Conservation (phyloP, 2,329 filamentous ascomycete species). For the Teratosphaeria nubilosa region DNA sequence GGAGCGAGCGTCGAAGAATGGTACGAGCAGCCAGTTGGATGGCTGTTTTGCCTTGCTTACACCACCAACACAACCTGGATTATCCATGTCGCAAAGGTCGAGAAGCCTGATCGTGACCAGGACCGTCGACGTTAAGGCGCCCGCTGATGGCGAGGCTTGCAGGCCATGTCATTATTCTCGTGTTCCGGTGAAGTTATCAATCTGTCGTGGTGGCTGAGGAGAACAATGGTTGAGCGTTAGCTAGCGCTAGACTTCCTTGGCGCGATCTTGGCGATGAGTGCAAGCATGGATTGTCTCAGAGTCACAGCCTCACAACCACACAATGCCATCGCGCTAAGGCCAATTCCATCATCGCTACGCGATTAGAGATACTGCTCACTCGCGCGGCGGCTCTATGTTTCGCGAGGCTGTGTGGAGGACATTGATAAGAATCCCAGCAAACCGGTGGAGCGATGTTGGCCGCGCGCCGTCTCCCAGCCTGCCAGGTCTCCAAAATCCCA, state of each 20-base stretch:
- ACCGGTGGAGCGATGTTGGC: neutral
- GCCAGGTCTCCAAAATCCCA: too few species aligned
- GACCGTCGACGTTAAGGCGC: neutral
- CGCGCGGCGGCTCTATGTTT: neutral
- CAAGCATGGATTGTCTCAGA: neutral
- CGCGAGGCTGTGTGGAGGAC: neutral
- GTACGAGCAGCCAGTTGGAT: neutral
- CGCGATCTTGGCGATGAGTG: neutral
- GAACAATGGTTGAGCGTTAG: neutral
- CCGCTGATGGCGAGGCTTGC: neutral
- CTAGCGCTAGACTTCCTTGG: neutral
- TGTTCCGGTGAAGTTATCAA: neutral
- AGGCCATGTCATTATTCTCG: neutral
- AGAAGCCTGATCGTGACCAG: neutral
- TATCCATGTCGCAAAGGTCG: neutral
- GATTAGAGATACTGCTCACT: neutral
- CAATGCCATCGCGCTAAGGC: neutral
- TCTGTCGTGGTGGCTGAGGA: neutral
- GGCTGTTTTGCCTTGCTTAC: neutral
- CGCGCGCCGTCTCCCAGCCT: neutral
- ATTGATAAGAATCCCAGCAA: neutral
- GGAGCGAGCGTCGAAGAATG: neutral
- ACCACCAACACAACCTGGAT: neutral
- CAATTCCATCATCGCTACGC: neutral
- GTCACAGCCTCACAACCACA: neutral